phyloP scores from a whole-genome alignment of 1,284 basidiomycete genomes.

The Rhodofomes roseus region DNA sequence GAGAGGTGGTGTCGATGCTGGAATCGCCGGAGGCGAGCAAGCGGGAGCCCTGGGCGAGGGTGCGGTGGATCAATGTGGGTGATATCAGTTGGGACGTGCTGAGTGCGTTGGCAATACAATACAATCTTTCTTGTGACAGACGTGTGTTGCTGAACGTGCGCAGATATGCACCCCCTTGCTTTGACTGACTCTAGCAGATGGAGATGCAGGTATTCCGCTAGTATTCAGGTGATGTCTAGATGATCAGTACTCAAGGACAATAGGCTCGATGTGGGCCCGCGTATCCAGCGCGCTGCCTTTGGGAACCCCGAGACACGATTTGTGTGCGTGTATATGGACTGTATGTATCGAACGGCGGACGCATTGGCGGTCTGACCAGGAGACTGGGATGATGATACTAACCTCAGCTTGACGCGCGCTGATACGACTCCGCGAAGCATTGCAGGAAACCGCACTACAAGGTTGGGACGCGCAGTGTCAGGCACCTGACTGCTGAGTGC shows the following conservation, averaged over 20 bases:
- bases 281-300: too few relatives aligned
- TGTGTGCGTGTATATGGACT: not conserved
- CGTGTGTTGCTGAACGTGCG: not conserved
- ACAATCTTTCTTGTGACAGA: slow-evolving; percentile 24
- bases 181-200: slow-evolving; percentile 26
- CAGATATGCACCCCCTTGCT: slow-evolving; percentile 66
- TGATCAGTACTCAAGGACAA: too few relatives aligned
- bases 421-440: not conserved
- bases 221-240: not conserved
- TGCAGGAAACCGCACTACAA: not conserved
- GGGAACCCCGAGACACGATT: too few relatives aligned
- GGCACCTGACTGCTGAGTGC: not conserved
- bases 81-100: slow-evolving; percentile 73
- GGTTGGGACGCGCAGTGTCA: not conserved
- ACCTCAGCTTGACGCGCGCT: not conserved
- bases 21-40: slow-evolving; percentile 32
- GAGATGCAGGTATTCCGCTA: not conserved
- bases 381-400: not conserved
- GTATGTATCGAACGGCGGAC: too few relatives aligned
- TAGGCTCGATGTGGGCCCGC: not conserved
- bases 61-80: slow-evolving; percentile 72
- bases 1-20: slow-evolving; percentile 49
- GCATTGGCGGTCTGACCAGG: too few relatives aligned
- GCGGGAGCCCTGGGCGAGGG: slow-evolving; percentile 58
- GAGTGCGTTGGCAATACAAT: slow-evolving; percentile 57